These are phyloP conservation scores for Podospora australis DNA, from an alignment of 495 filamentous ascomycete genomes.

Conservation along the genomic window DNA sequence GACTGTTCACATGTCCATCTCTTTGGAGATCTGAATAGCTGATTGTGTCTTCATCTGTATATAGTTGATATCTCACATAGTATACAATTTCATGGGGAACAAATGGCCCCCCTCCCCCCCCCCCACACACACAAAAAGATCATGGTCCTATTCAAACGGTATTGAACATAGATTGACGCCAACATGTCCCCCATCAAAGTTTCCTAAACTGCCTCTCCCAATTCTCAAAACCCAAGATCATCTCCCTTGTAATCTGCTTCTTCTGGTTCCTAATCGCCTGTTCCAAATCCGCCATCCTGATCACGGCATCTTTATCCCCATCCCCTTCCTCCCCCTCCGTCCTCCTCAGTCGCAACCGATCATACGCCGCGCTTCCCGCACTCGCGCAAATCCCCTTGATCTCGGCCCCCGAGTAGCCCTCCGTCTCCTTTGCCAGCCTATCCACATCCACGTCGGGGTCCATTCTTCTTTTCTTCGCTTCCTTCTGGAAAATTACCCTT, in stretches of 20 bases:
- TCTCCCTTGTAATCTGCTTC: slow-evolving; percentile 60
- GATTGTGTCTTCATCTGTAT: too few species aligned
- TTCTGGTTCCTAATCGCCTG: slow-evolving; percentile 55
- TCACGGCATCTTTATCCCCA: slow-evolving; percentile 33
- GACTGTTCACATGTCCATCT: too few species aligned
- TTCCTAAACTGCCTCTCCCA: slow-evolving; percentile 49
- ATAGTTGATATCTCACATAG: too few species aligned
- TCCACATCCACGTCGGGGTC: slow-evolving; percentile 58
- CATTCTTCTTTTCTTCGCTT: slow-evolving; percentile 54
- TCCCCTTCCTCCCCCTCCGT: too few species aligned
- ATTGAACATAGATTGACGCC: not conserved
- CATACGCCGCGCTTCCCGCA: slow-evolving; percentile 40
- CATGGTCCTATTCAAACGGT: not conserved
- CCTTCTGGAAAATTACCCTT: slow-evolving; percentile 62
- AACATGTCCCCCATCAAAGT: slow-evolving; percentile 7
- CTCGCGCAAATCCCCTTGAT: slow-evolving; percentile 66
- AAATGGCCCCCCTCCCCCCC: too few species aligned
- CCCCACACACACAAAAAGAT: too few species aligned
- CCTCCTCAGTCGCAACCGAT: too few species aligned
- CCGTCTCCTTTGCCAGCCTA: slow-evolving; percentile 59
- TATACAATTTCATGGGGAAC: too few species aligned
- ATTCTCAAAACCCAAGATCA: slow-evolving; percentile 58
- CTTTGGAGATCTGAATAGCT: too few species aligned
- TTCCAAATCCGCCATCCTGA: slow-evolving; percentile 58
- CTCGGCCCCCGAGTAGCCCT: slow-evolving; percentile 86